Evolutionary conservation across 306 rosid species (phyloP).

Genomic region (Vigna hirtella): DNA sequence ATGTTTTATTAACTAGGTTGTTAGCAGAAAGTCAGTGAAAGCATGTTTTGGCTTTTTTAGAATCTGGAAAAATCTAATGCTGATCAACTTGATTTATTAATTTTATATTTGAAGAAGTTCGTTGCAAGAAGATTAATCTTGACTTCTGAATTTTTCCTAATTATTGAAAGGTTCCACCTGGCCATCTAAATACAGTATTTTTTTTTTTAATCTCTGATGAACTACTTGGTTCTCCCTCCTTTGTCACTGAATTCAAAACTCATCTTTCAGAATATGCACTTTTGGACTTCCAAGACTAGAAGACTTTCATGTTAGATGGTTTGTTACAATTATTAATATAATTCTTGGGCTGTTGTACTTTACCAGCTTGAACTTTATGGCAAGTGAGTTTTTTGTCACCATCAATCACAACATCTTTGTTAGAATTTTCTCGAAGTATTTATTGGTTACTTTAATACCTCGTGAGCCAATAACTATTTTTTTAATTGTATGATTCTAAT

Average conservation of each 20-base stretch:
- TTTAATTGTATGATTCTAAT: neutral
- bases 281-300: neutral
- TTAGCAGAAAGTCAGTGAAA: neutral
- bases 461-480: conserved; percentile 1
- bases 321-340: neutral
- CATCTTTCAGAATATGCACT: neutral
- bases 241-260: neutral
- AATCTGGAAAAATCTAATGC: neutral
- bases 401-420: neutral
- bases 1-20: neutral
- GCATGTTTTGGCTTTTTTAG: neutral
- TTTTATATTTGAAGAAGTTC: neutral
- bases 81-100: conserved; percentile 7
- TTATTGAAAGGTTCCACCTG: neutral
- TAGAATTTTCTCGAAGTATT: neutral
- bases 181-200: neutral
- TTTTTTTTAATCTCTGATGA: neutral
- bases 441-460: neutral
- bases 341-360: neutral
- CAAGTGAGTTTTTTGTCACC: neutral
- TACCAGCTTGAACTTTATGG: neutral
- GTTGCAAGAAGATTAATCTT: neutral
- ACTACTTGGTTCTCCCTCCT: neutral
- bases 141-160: neutral
- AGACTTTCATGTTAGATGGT: neutral